Conservation (phyloP, 225 moss, liverwort and hornwort species). For the Pseudisothecium myosuroides region DNA sequence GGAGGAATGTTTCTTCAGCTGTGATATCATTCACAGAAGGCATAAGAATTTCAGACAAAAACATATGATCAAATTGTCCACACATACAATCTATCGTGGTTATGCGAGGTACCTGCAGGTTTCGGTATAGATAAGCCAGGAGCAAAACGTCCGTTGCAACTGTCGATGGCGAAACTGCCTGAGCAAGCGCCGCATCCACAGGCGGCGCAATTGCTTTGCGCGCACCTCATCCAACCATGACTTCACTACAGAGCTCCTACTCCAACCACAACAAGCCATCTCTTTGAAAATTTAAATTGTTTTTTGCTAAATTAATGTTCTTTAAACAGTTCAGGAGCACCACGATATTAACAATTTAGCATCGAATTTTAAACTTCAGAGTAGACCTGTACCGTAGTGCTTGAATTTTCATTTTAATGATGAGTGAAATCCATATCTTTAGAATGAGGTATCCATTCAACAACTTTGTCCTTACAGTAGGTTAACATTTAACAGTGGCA, state of each 20-base stretch:
- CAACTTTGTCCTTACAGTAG: neutral
- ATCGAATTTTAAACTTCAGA: neutral
- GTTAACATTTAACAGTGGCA: neutral
- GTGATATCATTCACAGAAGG: neutral
- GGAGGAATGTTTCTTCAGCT: neutral
- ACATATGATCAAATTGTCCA: neutral
- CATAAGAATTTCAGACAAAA: neutral
- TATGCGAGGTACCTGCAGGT: slow-evolving; percentile 33
- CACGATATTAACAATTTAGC: neutral
- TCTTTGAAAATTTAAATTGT: neutral
- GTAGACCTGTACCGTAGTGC: neutral
- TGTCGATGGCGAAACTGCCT: slow-evolving; percentile 19
- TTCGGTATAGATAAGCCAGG: slow-evolving; percentile 48
- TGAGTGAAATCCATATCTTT: neutral
- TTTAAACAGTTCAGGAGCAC: neutral
- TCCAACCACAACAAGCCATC: neutral
- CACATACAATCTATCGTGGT: neutral
- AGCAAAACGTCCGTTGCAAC: slow-evolving; percentile 38
- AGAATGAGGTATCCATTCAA: neutral
- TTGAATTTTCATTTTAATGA: neutral
- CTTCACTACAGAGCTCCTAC: slow-evolving; percentile 23
- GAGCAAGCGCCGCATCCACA: slow-evolving; percentile 27
- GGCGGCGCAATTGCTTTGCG: slow-evolving; percentile 20
- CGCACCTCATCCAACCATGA: slow-evolving; percentile 52
- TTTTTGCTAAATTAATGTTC: neutral